These are phyloP conservation scores for Massospora cicadina DNA, from an alignment of 371 early-diverging fungal genomes.

Conservation along the genomic window DNA sequence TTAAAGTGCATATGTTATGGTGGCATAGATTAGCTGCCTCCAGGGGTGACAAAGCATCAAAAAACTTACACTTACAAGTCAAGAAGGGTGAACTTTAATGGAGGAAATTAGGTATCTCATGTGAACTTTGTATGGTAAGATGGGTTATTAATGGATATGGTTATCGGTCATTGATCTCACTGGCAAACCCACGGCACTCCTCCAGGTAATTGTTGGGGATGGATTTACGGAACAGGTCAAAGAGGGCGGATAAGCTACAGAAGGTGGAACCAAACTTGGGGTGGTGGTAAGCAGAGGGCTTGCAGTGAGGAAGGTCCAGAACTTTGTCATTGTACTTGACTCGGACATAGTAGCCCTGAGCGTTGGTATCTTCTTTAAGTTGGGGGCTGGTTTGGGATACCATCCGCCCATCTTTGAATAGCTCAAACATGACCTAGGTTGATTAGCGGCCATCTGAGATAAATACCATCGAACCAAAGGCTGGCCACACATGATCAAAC, in stretches of 20 bases:
- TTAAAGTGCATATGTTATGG: no score
- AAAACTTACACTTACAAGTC: no score
- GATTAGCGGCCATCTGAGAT: slow-evolving; percentile 9
- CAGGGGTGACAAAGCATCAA: no score
- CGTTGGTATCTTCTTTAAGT: not conserved
- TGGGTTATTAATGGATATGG: no score
- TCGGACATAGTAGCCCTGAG: slow-evolving; percentile 36
- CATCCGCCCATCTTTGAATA: slow-evolving; percentile 26
- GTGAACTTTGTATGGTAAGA: no score
- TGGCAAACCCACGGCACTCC: slow-evolving; percentile 19
- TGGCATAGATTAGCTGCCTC: no score
- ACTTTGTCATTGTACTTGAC: slow-evolving; percentile 47
- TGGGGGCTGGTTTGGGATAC: not conserved
- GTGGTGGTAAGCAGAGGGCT: slow-evolving; percentile 32
- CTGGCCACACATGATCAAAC: slow-evolving; percentile 25
- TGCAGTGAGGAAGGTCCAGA: slow-evolving; percentile 37
- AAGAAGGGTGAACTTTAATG: no score
- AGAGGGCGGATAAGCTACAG: slow-evolving; percentile 56
- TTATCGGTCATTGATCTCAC: not conserved
- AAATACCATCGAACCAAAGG: slow-evolving; percentile 14
- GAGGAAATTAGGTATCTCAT: no score
- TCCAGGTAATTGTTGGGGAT: slow-evolving; percentile 33
- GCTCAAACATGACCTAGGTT: slow-evolving; percentile 42
- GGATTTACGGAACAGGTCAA: slow-evolving; percentile 30
- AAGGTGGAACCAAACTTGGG: slow-evolving; percentile 29